Base-by-base conservation (phyloP, 2,329 filamentous ascomycete species). In the Stagonosporopsis cucurbitacearum region DNA sequence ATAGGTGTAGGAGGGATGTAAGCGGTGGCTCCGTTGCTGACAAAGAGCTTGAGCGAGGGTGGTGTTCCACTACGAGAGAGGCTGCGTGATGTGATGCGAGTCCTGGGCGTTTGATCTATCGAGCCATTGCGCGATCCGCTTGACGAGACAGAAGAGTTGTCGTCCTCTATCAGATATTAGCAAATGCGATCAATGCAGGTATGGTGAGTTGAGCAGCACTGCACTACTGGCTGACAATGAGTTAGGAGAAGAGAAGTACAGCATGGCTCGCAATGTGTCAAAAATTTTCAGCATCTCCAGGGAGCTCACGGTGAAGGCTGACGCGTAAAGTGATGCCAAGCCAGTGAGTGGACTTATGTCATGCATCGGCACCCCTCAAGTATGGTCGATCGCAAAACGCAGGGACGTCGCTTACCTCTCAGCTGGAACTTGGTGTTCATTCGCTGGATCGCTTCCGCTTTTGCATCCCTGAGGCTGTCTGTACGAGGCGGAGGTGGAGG, bases 21-120 rank as follows among this genome's bases (percentile, higher is more conserved):
- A 7, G 73, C 74, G 32, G 74, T 76, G n/a, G 74, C 69, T 39
- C 74, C 74, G 69, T 77, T 77, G 64, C 72, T 75, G 25, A 62
- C 57, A 25, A 56, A 59, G 11, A 77, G 61, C 25, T 63, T 74
- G 7, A 77, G 66, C 8, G 69, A 69, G n/a, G 69, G 64, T 6
- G 74, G 74, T 42, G 73, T 75, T 9, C 65, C 68, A 43, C 63
- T 67, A 23, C 74, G 73, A 20, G 70, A 72, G 19, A 76, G 59
- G 32, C 70, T 70, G 44, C 69, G 67, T 32, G 65, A 75, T 33
- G 65, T 58, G 19, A 77, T 74, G 39, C 62, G 60, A 20, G 48
- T 58, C 28, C 62, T 65, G 30, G 64, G 64, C 17, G 62, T 65
- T 30, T 59, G 62, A 17, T 62, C 59, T 57, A 62, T 19, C 9